Conservation (phyloP, 768 basidiomycete species). For the Cubamyces sp. region DNA sequence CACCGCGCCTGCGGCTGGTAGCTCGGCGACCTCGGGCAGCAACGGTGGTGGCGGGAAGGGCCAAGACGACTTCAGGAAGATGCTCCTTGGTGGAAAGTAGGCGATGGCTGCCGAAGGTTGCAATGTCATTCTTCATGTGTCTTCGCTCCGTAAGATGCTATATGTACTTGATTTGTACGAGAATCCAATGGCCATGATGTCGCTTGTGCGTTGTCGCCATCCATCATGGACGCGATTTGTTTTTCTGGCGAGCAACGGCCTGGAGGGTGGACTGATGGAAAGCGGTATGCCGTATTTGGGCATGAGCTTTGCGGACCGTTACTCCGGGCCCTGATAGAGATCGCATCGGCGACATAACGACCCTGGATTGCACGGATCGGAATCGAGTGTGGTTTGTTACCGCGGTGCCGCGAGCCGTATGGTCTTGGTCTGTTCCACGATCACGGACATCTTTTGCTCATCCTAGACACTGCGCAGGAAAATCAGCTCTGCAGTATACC, state of each 20-base stretch:
- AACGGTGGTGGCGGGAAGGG: constrained; percentile 46
- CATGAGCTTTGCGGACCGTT: background rate
- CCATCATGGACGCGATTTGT: too few relatives aligned
- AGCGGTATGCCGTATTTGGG: too few relatives aligned
- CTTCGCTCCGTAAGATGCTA: background rate
- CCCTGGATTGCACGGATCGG: background rate
- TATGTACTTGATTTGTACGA: too few relatives aligned
- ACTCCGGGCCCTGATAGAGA: background rate
- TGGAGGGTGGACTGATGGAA: too few relatives aligned
- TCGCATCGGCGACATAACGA: background rate
- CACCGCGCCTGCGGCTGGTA: constrained; percentile 26
- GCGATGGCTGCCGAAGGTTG: background rate
- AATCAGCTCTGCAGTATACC: background rate
- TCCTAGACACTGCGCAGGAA: too few relatives aligned
- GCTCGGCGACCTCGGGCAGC: constrained; percentile 28
- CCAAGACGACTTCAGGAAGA: constrained; percentile 87
- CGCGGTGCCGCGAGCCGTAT: background rate
- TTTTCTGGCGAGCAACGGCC: too few relatives aligned
- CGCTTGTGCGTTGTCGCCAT: too few relatives aligned
- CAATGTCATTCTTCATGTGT: background rate
- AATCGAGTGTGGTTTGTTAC: background rate
- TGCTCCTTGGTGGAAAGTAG: constrained; percentile 51
- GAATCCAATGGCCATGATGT: too few relatives aligned
- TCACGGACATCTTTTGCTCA: too few relatives aligned
- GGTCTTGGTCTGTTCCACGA: background rate